These are phyloP conservation scores for Magnaporthiopsis incrustans DNA, from an alignment of 2,329 filamentous ascomycete species.

Conservation along the genomic window DNA sequence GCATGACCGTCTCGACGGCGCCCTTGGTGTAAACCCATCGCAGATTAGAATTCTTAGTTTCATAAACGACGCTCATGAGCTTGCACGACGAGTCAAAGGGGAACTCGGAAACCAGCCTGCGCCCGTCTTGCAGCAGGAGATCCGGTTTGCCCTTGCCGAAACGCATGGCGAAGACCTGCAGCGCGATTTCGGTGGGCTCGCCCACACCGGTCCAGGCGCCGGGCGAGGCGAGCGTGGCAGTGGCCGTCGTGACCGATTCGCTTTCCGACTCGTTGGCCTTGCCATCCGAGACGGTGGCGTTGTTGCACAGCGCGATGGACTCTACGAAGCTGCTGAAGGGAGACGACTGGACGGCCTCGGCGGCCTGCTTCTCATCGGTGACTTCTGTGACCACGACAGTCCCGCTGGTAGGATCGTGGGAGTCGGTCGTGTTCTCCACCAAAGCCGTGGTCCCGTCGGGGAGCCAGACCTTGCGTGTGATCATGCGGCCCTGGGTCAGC, in stretches of 20 bases:
- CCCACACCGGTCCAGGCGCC: constrained; percentile 51
- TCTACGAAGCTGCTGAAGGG: constrained; percentile 40
- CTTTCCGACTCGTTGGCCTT: constrained; percentile 18
- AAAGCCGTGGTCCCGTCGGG: constrained; percentile 42
- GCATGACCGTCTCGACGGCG: constrained; percentile 49
- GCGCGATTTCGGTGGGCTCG: constrained; percentile 62
- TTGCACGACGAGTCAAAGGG: constrained; percentile 59
- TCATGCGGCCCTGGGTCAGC: constrained; percentile 59
- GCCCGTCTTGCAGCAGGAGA: constrained; percentile 26
- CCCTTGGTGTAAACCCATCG: constrained; percentile 38
- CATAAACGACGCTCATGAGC: constrained; percentile 52
- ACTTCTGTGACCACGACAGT: constrained; percentile 36
- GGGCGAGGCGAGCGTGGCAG: constrained; percentile 38
- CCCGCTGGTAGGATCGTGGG: constrained; percentile 54
- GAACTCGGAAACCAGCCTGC: constrained; percentile 37
- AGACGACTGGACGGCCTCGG: constrained; percentile 17
- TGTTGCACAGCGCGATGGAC: constrained; percentile 56
- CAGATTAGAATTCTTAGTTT: not conserved
- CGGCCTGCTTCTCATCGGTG: constrained; percentile 25
- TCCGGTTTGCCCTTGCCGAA: constrained; percentile 47
- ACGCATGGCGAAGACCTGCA: constrained; percentile 58
- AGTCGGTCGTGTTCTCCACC: constrained; percentile 47
- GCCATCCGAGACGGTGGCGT: constrained; percentile 39
- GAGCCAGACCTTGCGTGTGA: constrained; percentile 55
- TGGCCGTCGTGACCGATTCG: constrained; percentile 29